phyloP scores from a whole-genome alignment of 371 early-diverging fungal species.

The Actinomucor elegans region DNA sequence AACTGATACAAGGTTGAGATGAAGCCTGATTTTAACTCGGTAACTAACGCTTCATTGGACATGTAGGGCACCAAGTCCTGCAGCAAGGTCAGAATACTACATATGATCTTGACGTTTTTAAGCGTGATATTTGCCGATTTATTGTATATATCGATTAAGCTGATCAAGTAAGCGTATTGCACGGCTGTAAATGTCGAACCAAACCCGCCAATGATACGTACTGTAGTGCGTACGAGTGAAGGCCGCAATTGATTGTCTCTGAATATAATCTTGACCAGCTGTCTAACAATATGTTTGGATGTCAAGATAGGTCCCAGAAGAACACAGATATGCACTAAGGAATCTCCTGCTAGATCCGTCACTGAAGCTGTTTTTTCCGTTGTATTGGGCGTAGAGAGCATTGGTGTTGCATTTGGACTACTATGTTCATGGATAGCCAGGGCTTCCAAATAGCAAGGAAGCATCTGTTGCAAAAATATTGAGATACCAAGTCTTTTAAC shows the following conservation, averaged over 20 bases:
- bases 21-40: conserved; percentile 53
- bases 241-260: conserved; percentile 48
- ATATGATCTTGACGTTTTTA: conserved; percentile 28
- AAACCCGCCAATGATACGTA: conserved; percentile 54
- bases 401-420: not conserved
- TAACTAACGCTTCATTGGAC: conserved; percentile 36
- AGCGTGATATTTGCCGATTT: conserved; percentile 14
- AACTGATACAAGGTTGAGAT: conserved; percentile 40
- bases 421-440: conserved; percentile 32
- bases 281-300: conserved; percentile 64
- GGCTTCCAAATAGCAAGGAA: conserved; percentile 64
- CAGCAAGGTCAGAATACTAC: conserved; percentile 35
- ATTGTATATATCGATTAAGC: conserved; percentile 40
- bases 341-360: conserved; percentile 42
- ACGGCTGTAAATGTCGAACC: conserved; percentile 67
- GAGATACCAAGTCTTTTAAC: conserved; percentile 55
- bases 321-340: conserved; percentile 50
- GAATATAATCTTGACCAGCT: conserved; percentile 55
- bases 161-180: conserved; percentile 59
- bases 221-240: conserved; percentile 42
- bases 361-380: not conserved
- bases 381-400: not conserved
- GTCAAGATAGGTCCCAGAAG: conserved; percentile 60
- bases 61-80: conserved; percentile 43
- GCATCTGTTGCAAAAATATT: conserved; percentile 59